Base-by-base conservation (phyloP, 768 basidiomycete species). In the Cyathus striatus region DNA sequence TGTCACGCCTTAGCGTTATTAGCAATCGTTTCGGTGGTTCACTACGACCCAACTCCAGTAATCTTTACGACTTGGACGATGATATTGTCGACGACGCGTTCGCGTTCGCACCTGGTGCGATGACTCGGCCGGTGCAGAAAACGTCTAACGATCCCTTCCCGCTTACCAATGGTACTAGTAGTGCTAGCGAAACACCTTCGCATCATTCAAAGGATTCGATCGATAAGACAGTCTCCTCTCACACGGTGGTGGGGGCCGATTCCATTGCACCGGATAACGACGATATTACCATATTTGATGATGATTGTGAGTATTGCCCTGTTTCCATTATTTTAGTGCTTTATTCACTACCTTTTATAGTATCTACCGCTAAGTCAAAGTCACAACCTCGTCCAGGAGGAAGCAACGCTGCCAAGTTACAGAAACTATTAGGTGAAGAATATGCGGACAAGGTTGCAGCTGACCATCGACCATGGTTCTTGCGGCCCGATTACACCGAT, bases 401-500 rank as follows among this genome's bases (percentile, higher is more conserved):
- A 9, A 53, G 64, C 4, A 71, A 72, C 48, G n/a, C n/a, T n/a
- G n/a, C n/a, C n/a, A 90, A 92, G 59, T 68, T 90, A 43, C 68
- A 73, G 49, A 76, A 79, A 59, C 64, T 89, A 36, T 70, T 94
- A 14, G 91, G 91, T 1, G 61, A 62, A 2, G 74, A 75, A 47
- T 69, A 75, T 51, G 58, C 65, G 38, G 65, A 69, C 51, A 65
- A 68, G 55, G 57, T 69, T 18, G 65, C 70, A 34, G 63, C 69
- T 13, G 73, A 73, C 44, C 56, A 60, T 3, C 66, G 67, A 55
- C 89, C 95, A 2, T 90, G 87, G 89, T 97, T 89, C 63, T 73
- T 99, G 38, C 80, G 79, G 5, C 79, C 86, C 10, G 87, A 88
- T 51, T 90, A 90, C 59, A 73, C 74, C 6, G 93, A 97, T 45